Percentiles rank a stretch among this genome's conserved stretches.
Conservation (phyloP, 768 basidiomycete species). For the Filobasidium floriforme region DNA sequence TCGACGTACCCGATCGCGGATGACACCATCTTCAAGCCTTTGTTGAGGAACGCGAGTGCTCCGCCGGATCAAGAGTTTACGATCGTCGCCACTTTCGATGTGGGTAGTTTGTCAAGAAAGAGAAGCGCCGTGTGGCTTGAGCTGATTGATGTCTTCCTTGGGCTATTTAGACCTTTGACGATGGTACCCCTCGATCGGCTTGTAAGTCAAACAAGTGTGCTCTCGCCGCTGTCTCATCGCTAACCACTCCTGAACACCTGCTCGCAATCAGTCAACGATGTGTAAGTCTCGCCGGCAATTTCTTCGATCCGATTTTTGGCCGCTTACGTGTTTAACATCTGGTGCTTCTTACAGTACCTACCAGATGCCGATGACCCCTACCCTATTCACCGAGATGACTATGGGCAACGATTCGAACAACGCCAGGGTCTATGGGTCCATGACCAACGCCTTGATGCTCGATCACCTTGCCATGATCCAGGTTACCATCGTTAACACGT, state of each 20-base stretch:
- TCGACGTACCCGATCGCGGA: conserved; percentile 54
- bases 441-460: conserved; percentile 59
- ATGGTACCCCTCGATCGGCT: conserved; percentile 43
- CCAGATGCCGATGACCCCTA: conserved; percentile 55
- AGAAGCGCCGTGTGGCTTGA: no score
- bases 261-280: conserved; percentile 30
- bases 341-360: conserved; percentile 42
- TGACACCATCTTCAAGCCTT: conserved; percentile 64
- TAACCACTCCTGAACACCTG: background rate
- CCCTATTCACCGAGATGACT: conserved; percentile 65
- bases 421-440: conserved; percentile 67
- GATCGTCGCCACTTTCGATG: conserved; percentile 66
- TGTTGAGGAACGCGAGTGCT: conserved; percentile 49
- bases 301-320: background rate
- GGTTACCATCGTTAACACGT: conserved; percentile 53
- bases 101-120: conserved; percentile 21
- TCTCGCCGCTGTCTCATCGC: background rate
- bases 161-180: conserved; percentile 52
- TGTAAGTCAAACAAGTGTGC: conserved; percentile 29
- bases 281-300: conserved; percentile 5
- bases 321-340: background rate
- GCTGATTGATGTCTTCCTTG: background rate
- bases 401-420: conserved; percentile 58
- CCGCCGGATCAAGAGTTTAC: conserved; percentile 56
- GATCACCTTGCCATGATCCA: conserved; percentile 69